phyloP scores from a whole-genome alignment of 2,329 filamentous ascomycete species.

The Venturia oleaginea region DNA sequence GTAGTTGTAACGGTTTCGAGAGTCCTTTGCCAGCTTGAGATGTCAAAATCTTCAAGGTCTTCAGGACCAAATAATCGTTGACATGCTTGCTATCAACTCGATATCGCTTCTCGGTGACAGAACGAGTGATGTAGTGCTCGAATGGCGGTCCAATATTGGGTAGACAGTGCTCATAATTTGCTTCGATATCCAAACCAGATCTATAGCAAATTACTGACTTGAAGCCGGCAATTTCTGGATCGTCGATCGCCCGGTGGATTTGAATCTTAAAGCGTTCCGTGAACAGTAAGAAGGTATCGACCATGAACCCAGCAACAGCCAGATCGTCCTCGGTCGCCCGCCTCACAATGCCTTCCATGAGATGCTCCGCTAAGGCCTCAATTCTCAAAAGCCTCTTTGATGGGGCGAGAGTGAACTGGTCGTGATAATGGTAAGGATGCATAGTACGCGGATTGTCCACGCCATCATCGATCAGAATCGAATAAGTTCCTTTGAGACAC shows the following conservation, averaged over 20 bases:
- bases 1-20: conserved; percentile 72
- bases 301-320: conserved; percentile 25
- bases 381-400: conserved; percentile 71
- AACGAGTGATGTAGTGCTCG: conserved; percentile 32
- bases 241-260: conserved; percentile 50
- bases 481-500: conserved; percentile 65
- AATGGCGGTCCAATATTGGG: conserved; percentile 29
- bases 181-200: conserved; percentile 57
- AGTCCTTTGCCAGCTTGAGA: conserved; percentile 30
- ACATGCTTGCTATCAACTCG: conserved; percentile 54
- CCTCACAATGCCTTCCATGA: conserved; percentile 45
- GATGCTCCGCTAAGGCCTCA: conserved; percentile 58
- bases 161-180: conserved; percentile 32
- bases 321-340: conserved; percentile 28
- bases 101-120: conserved; percentile 31
- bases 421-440: conserved; percentile 55
- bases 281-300: conserved; percentile 35
- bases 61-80: conserved; percentile 61
- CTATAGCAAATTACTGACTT: conserved; percentile 79
- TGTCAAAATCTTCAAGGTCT: conserved; percentile 50
- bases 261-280: conserved; percentile 41
- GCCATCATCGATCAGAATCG: conserved; percentile 70
- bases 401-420: conserved; percentile 52
- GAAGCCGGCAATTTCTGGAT: conserved; percentile 66
- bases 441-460: conserved; percentile 46